These are phyloP conservation scores for Ogataea wickerhamii DNA, from an alignment of 805 yeast genomes.

Conservation along the genomic window DNA sequence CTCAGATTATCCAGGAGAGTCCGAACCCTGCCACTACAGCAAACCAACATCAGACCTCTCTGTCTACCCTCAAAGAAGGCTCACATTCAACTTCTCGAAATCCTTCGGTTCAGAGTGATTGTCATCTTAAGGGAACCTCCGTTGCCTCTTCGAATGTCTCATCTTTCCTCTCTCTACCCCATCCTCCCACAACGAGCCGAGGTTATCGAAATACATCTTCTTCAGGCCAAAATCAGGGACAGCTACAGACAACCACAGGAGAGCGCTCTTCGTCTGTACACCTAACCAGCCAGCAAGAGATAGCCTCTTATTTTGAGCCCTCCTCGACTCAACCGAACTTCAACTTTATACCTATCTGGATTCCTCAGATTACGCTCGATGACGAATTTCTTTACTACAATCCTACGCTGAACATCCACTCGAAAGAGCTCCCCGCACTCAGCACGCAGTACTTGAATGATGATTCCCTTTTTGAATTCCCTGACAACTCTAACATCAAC, in stretches of 20 bases:
- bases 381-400: conserved; percentile 59
- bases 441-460: conserved; percentile 35
- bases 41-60: conserved; percentile 13
- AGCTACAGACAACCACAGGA: background rate
- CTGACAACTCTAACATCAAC: conserved; percentile 20
- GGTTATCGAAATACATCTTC: background rate
- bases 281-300: conserved; percentile 26
- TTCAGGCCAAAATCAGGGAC: background rate
- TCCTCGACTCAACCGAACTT: conserved; percentile 23
- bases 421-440: conserved; percentile 55
- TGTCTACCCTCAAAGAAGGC: conserved; percentile 14
- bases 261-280: conserved; percentile 14
- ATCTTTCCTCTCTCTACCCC: conserved; percentile 4
- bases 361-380: conserved; percentile 53
- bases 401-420: conserved; percentile 55
- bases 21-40: conserved; percentile 4
- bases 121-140: conserved; percentile 8
- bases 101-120: conserved; percentile 4
- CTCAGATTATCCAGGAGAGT: conserved; percentile 2
- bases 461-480: conserved; percentile 30
- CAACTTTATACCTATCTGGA: conserved; percentile 49
- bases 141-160: conserved; percentile 13
- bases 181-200: conserved; percentile 6
- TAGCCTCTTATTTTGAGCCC: conserved; percentile 25
- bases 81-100: conserved; percentile 3